Evolutionary conservation across 208 protist species (phyloP).

Genomic region (Acanthamoeba lenticulata): DNA sequence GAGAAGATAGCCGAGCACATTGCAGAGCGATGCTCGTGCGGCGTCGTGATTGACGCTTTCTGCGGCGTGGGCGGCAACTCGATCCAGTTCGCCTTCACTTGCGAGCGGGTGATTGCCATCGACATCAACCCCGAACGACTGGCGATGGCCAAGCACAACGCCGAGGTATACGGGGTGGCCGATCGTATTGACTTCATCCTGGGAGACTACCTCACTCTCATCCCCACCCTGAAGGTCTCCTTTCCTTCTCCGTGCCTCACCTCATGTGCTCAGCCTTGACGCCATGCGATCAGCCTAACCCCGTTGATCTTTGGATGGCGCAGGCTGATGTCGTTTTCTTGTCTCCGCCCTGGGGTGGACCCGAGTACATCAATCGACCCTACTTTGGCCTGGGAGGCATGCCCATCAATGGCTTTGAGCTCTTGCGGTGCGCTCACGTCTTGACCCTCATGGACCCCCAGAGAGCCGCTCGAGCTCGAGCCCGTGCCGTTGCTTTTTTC

Average conservation of each 20-base stretch:
- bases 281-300: too few species aligned
- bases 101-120: slow-evolving; percentile 85
- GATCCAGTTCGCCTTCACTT: slow-evolving; percentile 87
- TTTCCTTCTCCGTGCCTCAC: neutral
- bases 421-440: slow-evolving; percentile 69
- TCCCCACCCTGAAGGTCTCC: slow-evolving; percentile 70
- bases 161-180: slow-evolving; percentile 84
- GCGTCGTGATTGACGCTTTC: slow-evolving; percentile 77
- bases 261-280: neutral
- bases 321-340: slow-evolving; percentile 87
- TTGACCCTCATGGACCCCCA: neutral
- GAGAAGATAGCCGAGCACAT: slow-evolving; percentile 78
- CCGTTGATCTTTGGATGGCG: neutral
- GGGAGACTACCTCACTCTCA: slow-evolving; percentile 83
- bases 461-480: neutral
- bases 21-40: slow-evolving; percentile 69
- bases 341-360: slow-evolving; percentile 90
- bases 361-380: slow-evolving; percentile 75
- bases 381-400: slow-evolving; percentile 68
- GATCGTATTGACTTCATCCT: slow-evolving; percentile 87
- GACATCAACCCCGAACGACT: slow-evolving; percentile 86
- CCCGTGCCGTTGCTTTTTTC: neutral
- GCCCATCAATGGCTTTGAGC: slow-evolving; percentile 73
- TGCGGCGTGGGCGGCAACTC: slow-evolving; percentile 89
- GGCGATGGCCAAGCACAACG: slow-evolving; percentile 84